These are phyloP conservation scores for Penicillium brevicompactum DNA, from an alignment of 2,329 filamentous ascomycete genomes.

Conservation along the genomic window DNA sequence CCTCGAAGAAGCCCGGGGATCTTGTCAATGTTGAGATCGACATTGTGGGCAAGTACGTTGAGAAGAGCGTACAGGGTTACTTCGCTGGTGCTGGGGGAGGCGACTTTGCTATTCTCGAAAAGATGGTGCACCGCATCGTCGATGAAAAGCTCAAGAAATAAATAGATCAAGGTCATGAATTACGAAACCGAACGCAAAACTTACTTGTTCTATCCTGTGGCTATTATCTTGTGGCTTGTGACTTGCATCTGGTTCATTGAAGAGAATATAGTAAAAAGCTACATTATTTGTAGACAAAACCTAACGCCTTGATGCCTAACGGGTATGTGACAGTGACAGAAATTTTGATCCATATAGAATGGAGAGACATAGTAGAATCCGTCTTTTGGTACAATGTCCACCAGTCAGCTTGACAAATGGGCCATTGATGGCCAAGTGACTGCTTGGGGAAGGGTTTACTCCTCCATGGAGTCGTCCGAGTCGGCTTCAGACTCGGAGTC, in stretches of 20 bases:
- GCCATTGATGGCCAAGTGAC: neutral
- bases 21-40: slow-evolving; percentile 92
- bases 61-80: slow-evolving; percentile 83
- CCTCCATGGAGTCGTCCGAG: slow-evolving; percentile 46
- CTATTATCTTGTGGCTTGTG: neutral
- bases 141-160: slow-evolving; percentile 63
- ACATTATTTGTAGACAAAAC: slow-evolving; percentile 10
- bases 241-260: slow-evolving; percentile 7
- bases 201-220: no score
- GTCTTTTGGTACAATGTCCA: slow-evolving; percentile 3
- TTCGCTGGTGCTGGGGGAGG: slow-evolving; percentile 53
- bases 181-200: neutral
- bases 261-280: slow-evolving; percentile 1
- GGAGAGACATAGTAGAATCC: neutral
- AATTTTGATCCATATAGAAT: slow-evolving; percentile 14
- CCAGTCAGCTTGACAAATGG: neutral
- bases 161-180: slow-evolving; percentile 16
- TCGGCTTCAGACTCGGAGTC: slow-evolving; percentile 43
- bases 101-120: slow-evolving; percentile 62
- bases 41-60: slow-evolving; percentile 68
- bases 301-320: slow-evolving; percentile 12
- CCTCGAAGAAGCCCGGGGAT: slow-evolving; percentile 75
- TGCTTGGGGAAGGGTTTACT: slow-evolving; percentile 27
- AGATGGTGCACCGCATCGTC: slow-evolving; percentile 73
- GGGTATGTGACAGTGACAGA: slow-evolving; percentile 14